Percentiles rank a stretch among this genome's conserved stretches.
Evolutionary conservation across 2,329 filamentous ascomycete species (phyloP).

Genomic region (Colletotrichum orbiculare): DNA sequence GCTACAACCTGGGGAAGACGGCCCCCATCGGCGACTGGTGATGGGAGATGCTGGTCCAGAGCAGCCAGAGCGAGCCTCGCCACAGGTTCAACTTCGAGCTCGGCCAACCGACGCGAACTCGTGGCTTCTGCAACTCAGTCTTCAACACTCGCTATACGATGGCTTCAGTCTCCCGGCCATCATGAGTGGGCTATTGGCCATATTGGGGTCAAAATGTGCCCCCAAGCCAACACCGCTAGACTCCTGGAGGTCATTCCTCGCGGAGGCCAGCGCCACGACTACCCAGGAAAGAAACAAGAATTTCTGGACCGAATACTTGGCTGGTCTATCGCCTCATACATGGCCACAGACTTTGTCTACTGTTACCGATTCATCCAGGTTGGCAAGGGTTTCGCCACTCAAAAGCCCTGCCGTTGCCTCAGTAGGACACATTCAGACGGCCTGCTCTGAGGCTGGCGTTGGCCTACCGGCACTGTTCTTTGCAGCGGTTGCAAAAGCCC

Average conservation of each 20-base stretch:
- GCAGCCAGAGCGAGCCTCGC: slow-evolving; percentile 3
- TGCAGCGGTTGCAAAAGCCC: slow-evolving; percentile 70
- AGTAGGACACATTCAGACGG: slow-evolving; percentile 51
- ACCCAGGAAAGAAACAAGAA: neutral
- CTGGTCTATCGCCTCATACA: slow-evolving; percentile 38
- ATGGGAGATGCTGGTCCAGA: slow-evolving; percentile 32
- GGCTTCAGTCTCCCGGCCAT: slow-evolving; percentile 79
- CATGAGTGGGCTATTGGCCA: slow-evolving; percentile 49
- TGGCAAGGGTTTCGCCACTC: slow-evolving; percentile 49
- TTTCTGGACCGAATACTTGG: slow-evolving; percentile 42
- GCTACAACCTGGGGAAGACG: slow-evolving; percentile 48
- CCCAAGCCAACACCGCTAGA: neutral
- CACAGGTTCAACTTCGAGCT: slow-evolving; percentile 24
- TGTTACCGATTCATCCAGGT: slow-evolving; percentile 42
- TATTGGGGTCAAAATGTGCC: neutral
- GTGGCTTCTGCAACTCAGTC: slow-evolving; percentile 62
- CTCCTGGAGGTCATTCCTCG: slow-evolving; percentile 19
- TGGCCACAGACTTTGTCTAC: slow-evolving; percentile 7
- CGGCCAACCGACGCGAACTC: slow-evolving; percentile 32
- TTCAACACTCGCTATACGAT: slow-evolving; percentile 92
- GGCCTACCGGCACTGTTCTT: slow-evolving; percentile 81
- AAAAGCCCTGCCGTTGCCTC: slow-evolving; percentile 57
- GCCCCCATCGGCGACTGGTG: slow-evolving; percentile 40
- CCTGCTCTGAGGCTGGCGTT: slow-evolving; percentile 58
- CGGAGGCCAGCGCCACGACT: neutral